phyloP scores from a whole-genome alignment of 2,329 filamentous ascomycete genomes.

The Penicillium corylophilum region DNA sequence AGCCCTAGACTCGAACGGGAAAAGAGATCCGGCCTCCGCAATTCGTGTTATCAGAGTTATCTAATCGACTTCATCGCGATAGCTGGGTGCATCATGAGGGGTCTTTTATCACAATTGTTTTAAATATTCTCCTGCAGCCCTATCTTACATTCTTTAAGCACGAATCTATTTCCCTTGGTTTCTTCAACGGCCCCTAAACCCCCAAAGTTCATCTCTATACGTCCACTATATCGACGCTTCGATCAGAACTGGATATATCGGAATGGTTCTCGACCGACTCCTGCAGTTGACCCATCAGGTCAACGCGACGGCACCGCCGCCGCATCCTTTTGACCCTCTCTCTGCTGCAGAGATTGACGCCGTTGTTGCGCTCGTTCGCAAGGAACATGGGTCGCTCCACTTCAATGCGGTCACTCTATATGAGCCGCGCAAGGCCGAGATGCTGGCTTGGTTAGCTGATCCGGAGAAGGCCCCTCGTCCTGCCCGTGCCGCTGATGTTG shows the following conservation, averaged over 20 bases:
- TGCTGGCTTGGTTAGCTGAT: conserved; percentile 74
- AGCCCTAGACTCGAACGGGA: conserved; percentile 52
- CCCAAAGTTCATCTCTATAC: background rate
- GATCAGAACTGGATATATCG: background rate
- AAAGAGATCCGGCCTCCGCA: conserved; percentile 58
- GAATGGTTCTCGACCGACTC: conserved; percentile 62
- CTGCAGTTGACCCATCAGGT: conserved; percentile 64
- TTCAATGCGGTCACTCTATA: conserved; percentile 85
- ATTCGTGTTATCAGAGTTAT: conserved; percentile 12
- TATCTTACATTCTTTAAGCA: background rate
- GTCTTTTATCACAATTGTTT: conserved; percentile 1
- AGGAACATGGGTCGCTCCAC: conserved; percentile 67
- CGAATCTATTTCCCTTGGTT: background rate
- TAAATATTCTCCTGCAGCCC: conserved; percentile 10
- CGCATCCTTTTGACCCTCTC: conserved; percentile 78
- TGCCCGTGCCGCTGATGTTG: conserved; percentile 73
- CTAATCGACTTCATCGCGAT: conserved; percentile 7
- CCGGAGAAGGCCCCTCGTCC: conserved; percentile 63
- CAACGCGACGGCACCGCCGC: conserved; percentile 53
- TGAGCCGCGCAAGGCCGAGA: conserved; percentile 81
- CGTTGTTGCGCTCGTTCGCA: conserved; percentile 66
- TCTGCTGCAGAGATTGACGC: conserved; percentile 69
- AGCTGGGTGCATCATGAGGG: background rate
- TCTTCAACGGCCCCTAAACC: background rate
- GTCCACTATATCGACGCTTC: background rate